phyloP scores from a whole-genome alignment of 2,329 filamentous ascomycete species.

The Trichoderma hamatum region DNA sequence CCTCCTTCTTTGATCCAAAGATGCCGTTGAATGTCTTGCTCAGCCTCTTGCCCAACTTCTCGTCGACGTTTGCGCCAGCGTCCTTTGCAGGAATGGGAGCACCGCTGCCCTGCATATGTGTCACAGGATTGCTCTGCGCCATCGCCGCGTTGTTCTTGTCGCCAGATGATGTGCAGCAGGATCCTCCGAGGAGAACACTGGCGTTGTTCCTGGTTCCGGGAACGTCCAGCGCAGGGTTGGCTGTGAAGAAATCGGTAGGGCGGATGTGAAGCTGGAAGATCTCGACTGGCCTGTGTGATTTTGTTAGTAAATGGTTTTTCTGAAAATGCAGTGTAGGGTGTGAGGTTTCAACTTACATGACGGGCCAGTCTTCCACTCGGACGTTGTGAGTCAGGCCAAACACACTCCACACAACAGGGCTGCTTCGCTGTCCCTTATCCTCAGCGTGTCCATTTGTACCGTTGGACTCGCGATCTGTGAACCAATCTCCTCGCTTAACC shows the following conservation, averaged over 20 bases:
- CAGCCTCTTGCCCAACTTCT: conserved; percentile 16
- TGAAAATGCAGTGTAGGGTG: background rate
- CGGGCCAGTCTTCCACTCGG: conserved; percentile 54
- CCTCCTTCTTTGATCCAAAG: conserved; percentile 14
- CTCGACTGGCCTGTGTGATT: conserved; percentile 49
- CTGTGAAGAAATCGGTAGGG: conserved; percentile 51
- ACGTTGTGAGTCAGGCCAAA: conserved; percentile 55
- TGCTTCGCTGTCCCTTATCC: conserved; percentile 34
- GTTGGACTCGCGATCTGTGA: conserved; percentile 36
- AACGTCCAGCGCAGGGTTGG: conserved; percentile 52
- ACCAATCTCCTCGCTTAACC: conserved; percentile 52
- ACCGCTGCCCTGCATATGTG: conserved; percentile 39
- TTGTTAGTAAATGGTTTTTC: background rate
- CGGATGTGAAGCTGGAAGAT: conserved; percentile 48
- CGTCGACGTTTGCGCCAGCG: conserved; percentile 31
- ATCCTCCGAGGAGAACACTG: conserved; percentile 47
- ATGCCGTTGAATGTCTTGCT: conserved; percentile 7
- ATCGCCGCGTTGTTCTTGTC: conserved; percentile 16
- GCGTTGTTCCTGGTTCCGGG: conserved; percentile 43
- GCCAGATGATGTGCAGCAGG: conserved; percentile 33
- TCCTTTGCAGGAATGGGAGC: conserved; percentile 30
- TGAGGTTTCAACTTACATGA: conserved; percentile 47
- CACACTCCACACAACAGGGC: conserved; percentile 51
- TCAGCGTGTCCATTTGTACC: conserved; percentile 8
- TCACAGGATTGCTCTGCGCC: conserved; percentile 38